Conservation (phyloP, 257 asterid species). For the Agastache rugosa region DNA sequence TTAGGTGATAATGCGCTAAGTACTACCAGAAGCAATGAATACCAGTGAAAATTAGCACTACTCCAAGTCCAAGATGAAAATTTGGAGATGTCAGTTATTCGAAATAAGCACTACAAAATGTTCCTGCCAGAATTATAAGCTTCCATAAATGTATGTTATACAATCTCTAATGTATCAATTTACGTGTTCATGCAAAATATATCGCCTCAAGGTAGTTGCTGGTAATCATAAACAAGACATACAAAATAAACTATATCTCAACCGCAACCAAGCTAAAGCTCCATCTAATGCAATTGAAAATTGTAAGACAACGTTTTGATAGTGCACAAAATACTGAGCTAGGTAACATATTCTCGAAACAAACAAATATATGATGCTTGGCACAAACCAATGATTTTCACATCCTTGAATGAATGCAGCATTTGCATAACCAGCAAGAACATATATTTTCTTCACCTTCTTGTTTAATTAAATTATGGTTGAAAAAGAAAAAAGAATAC, state of each 20-base stretch:
- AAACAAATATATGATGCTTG: too few relatives aligned
- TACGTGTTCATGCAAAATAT: background rate
- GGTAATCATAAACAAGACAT: background rate
- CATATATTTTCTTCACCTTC: background rate
- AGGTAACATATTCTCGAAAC: slow-evolving; percentile 4
- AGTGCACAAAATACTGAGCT: background rate
- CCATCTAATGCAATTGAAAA: too few relatives aligned
- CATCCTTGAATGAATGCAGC: too few relatives aligned
- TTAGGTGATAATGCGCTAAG: background rate
- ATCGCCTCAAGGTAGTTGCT: background rate
- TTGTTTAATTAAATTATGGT: background rate
- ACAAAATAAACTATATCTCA: too few relatives aligned
- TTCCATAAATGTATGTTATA: background rate
- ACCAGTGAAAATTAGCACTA: background rate
- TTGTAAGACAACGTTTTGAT: too few relatives aligned
- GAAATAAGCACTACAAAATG: background rate
- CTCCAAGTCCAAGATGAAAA: background rate
- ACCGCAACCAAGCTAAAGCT: too few relatives aligned
- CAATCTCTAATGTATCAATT: background rate
- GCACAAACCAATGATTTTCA: too few relatives aligned
- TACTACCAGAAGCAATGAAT: background rate
- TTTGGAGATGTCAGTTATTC: background rate
- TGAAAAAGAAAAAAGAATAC: background rate
- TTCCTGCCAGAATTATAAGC: background rate
- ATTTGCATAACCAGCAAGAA: slow-evolving; percentile 17